Conservation (phyloP, 2,329 filamentous ascomycete genomes). For the Pezicula neosporulosa region DNA sequence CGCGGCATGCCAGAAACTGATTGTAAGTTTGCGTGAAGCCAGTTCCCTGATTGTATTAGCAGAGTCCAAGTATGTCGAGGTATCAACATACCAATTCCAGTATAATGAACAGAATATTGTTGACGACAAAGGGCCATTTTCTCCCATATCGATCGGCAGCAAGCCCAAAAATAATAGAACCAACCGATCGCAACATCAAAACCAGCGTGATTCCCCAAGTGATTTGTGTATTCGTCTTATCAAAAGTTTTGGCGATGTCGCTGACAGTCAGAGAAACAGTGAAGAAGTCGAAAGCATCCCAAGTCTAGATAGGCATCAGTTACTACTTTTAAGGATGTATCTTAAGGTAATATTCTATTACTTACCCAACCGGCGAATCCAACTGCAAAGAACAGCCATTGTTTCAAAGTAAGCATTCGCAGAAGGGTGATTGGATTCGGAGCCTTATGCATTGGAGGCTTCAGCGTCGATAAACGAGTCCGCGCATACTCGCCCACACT, state of each 20-base stretch:
- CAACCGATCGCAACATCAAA: slow-evolving; percentile 69
- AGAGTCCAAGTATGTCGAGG: slow-evolving; percentile 71
- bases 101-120: slow-evolving; percentile 69
- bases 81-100: slow-evolving; percentile 53
- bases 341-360: background rate
- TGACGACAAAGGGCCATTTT: slow-evolving; percentile 76
- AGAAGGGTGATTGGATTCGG: slow-evolving; percentile 69
- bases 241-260: slow-evolving; percentile 61
- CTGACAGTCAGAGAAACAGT: slow-evolving; percentile 74
- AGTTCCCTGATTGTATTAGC: slow-evolving; percentile 58
- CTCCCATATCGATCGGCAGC: slow-evolving; percentile 76
- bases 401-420: slow-evolving; percentile 56
- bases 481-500: slow-evolving; percentile 35
- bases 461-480: slow-evolving; percentile 52
- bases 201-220: slow-evolving; percentile 74
- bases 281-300: slow-evolving; percentile 83
- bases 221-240: slow-evolving; percentile 61
- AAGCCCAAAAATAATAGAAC: slow-evolving; percentile 72
- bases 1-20: slow-evolving; percentile 67
- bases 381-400: slow-evolving; percentile 75
- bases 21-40: slow-evolving; percentile 70
- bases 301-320: slow-evolving; percentile 38
- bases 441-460: slow-evolving; percentile 58
- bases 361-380: slow-evolving; percentile 66
- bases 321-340: background rate